Base-by-base conservation (phyloP, 805 yeast genomes). In the Candida stauntonica region DNA sequence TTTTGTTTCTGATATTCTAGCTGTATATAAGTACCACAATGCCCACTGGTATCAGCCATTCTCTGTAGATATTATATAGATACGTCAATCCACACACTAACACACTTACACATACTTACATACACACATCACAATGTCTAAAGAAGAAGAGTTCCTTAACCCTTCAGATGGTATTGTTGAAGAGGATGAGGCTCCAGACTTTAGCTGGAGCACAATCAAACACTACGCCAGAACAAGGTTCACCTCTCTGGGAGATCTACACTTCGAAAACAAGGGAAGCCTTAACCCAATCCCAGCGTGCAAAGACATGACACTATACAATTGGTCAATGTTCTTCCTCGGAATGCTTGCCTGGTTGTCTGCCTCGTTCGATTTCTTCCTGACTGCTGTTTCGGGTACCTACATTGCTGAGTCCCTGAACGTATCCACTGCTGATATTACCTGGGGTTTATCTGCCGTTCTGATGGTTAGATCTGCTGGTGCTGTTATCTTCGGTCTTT, bases 401-500 rank as follows among this genome's bases (percentile, higher is more conserved):
- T 60, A 63, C 13, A 68, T 82, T 35, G 82, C 86, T 18, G 54
- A 58, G 24, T 57, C 72, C 3, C 67, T 81, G 38, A 63, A 64
- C 31, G 66, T 60, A 15, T 36, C 66, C 3, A 70, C 75, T 17
- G 62, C 67, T 23, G 74, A 72, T 35, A 71, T 82, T 48, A 77
- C 87, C 6, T 81, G 86, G 85, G 88, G 87, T 38, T 68, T 82
- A 43, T 77, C 86, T 16, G 69, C 82, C 41, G 87, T 81, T 28
- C 67, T 81, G 29, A 81, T 81, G 86, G 68, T 81, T 39, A 68
- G 89, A 40, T 73, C 85, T 3, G 77, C 77, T 3, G 89, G 89
- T 31, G 87, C 89, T 1, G 58, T 80, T 13, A 63, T 75, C 24
- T 81, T 81, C 52, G 89, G 89, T 36, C 54, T 71, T 26, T 65